Conservation (phyloP, 2,329 filamentous ascomycete genomes). For the Aspergillus sp. region DNA sequence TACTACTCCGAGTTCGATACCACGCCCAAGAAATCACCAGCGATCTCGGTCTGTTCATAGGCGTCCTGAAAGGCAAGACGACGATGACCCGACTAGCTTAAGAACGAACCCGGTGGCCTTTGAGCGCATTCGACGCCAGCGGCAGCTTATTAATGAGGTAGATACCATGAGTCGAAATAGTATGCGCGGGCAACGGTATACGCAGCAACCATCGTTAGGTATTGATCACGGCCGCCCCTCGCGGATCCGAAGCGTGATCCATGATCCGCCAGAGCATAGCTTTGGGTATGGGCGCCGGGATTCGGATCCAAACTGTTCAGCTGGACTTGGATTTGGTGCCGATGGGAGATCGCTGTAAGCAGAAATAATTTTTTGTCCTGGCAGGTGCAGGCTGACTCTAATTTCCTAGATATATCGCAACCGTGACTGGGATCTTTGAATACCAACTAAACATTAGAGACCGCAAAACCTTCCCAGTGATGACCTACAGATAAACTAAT, state of each 20-base stretch:
- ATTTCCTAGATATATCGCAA: conserved; percentile 45
- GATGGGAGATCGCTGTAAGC: conserved; percentile 50
- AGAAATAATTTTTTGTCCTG: neutral
- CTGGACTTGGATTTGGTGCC: conserved; percentile 49
- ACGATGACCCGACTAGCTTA: conserved; percentile 28
- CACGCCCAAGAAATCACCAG: conserved; percentile 27
- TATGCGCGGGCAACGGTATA: conserved; percentile 35
- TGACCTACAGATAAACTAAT: conserved; percentile 40
- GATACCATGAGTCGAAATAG: conserved; percentile 33
- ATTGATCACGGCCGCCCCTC: conserved; percentile 37
- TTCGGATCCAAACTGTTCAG: conserved; percentile 43
- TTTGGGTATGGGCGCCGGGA: conserved; percentile 31
- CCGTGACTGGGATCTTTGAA: conserved; percentile 50
- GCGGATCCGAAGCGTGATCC: conserved; percentile 39
- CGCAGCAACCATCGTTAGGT: conserved; percentile 30
- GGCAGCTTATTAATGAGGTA: conserved; percentile 36
- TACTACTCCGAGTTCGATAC: conserved; percentile 20
- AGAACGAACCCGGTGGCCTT: conserved; percentile 37
- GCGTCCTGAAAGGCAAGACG: conserved; percentile 29
- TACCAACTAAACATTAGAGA: conserved; percentile 48
- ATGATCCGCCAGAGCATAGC: conserved; percentile 36
- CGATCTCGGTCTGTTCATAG: conserved; percentile 38
- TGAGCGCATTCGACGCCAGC: conserved; percentile 41
- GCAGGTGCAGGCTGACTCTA: conserved; percentile 13
- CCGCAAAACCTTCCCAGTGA: conserved; percentile 48